phyloP scores from a whole-genome alignment of 129 eudicot species.

The Ambrosia trifida region DNA sequence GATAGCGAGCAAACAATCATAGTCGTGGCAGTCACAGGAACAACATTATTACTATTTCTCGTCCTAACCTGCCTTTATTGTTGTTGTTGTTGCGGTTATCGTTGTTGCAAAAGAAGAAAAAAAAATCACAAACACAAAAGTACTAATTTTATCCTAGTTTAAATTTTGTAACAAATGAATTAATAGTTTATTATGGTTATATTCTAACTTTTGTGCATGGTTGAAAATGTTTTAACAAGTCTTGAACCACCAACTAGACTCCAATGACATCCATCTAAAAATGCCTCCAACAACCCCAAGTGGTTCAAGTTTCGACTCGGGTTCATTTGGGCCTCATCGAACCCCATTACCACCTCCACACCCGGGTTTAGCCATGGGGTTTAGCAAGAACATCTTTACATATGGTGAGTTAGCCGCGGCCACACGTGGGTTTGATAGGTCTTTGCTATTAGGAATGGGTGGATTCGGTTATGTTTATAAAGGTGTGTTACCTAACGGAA shows the following conservation, averaged over 20 bases:
- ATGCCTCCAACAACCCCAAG: constrained; percentile 36
- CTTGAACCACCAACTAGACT: constrained; percentile 9
- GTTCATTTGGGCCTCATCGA: constrained; percentile 41
- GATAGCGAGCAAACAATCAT: constrained; percentile 35
- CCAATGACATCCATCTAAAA: constrained; percentile 21
- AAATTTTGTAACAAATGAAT: background rate
- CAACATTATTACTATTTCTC: constrained; percentile 41
- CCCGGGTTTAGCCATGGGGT: constrained; percentile 58
- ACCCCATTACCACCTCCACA: constrained; percentile 59
- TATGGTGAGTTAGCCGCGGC: constrained; percentile 70
- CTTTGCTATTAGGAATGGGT: constrained; percentile 65
- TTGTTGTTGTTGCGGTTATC: constrained; percentile 8
- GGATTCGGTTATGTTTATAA: constrained; percentile 82
- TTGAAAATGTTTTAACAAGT: background rate
- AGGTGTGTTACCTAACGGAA: constrained; percentile 75
- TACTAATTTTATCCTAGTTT: background rate
- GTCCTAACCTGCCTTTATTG: constrained; percentile 36
- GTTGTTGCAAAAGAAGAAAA: constrained; percentile 11
- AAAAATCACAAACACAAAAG: constrained; percentile 7
- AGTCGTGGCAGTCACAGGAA: constrained; percentile 57
- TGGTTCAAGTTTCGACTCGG: constrained; percentile 40
- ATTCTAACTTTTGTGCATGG: background rate
- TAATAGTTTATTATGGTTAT: background rate
- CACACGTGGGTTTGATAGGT: constrained; percentile 47
- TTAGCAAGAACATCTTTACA: constrained; percentile 49